Conservation (phyloP, 2,329 filamentous ascomycete genomes). For the Westerdykella sp. region DNA sequence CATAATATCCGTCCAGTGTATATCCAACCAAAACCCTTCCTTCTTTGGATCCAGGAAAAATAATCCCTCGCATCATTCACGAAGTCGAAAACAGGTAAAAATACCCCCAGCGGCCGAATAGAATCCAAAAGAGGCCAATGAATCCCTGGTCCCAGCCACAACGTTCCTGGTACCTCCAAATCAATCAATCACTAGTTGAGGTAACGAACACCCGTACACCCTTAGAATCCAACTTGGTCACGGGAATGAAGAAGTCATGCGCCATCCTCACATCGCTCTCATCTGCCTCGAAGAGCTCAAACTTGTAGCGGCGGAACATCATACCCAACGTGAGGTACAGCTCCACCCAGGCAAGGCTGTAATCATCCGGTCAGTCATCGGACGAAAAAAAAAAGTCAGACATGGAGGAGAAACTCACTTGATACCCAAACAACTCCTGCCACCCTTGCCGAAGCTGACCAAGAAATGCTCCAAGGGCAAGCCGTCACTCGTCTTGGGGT, state of each 20-base stretch:
- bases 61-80: too few species aligned
- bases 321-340: conserved; percentile 29
- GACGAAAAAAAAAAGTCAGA: background rate
- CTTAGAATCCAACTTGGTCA: conserved; percentile 26
- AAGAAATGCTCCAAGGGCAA: conserved; percentile 37
- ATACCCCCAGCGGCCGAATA: too few species aligned
- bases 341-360: conserved; percentile 28
- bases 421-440: conserved; percentile 39
- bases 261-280: conserved; percentile 28
- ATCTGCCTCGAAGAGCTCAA: conserved; percentile 26
- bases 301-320: conserved; percentile 29
- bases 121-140: too few species aligned
- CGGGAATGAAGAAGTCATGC: conserved; percentile 38
- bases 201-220: conserved; percentile 31
- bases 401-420: conserved; percentile 20
- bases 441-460: conserved; percentile 39
- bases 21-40: too few species aligned
- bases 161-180: too few species aligned
- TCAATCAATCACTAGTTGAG: conserved; percentile 12
- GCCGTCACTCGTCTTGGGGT: conserved; percentile 22
- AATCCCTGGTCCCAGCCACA: too few species aligned
- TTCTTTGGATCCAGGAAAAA: too few species aligned
- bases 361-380: background rate
- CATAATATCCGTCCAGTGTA: too few species aligned
- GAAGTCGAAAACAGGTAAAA: too few species aligned